phyloP scores from a whole-genome alignment of 306 rosid species.

The Casuarina equisetifolia region DNA sequence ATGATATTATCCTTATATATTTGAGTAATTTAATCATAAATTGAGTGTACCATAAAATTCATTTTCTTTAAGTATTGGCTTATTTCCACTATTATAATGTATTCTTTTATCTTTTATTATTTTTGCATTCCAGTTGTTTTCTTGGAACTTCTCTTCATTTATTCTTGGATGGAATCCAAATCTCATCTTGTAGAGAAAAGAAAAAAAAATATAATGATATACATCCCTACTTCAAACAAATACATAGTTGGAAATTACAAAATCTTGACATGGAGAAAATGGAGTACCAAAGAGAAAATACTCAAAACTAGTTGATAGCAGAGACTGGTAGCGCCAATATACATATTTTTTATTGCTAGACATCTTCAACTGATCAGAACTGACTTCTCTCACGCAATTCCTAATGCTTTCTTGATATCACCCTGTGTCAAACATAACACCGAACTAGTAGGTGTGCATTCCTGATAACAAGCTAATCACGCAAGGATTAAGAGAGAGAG shows the following conservation, averaged over 20 bases:
- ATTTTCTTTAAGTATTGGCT: too few species aligned
- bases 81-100: too few species aligned
- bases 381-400: conserved; percentile 44
- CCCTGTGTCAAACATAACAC: conserved; percentile 40
- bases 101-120: too few species aligned
- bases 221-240: not conserved
- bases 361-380: not conserved
- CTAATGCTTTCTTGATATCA: conserved; percentile 80
- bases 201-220: not conserved
- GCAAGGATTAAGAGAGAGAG: not conserved
- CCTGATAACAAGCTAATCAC: not conserved
- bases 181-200: too few species aligned
- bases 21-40: too few species aligned
- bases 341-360: not conserved
- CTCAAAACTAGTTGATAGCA: not conserved
- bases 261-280: not conserved
- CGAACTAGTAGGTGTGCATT: conserved; percentile 6
- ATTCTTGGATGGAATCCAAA: too few species aligned
- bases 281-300: not conserved
- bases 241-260: conserved; percentile 4
- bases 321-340: not conserved
- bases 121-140: too few species aligned
- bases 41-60: too few species aligned
- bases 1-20: too few species aligned
- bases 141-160: too few species aligned